Conservation (phyloP, 768 basidiomycete species). For the Agrocybe praecox region DNA sequence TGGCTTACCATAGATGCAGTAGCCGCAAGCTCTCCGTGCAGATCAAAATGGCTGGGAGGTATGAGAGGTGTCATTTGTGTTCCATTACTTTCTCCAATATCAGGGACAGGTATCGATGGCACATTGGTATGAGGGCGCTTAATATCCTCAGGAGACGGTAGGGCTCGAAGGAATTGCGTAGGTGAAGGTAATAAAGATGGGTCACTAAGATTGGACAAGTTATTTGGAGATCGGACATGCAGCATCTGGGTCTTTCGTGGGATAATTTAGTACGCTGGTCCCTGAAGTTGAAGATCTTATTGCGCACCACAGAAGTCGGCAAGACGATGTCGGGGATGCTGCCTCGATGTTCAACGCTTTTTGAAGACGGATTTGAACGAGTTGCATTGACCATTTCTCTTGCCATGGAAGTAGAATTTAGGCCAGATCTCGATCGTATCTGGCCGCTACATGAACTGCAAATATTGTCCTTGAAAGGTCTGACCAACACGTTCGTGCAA, state of each 20-base stretch:
- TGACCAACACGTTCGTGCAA: conserved; percentile 6
- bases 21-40: conserved; percentile 14
- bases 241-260: conserved; percentile 1
- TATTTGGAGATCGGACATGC: background rate
- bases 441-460: conserved; percentile 11
- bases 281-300: background rate
- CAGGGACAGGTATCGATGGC: background rate
- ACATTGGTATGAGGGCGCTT: background rate
- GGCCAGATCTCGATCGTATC: conserved; percentile 3
- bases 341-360: background rate
- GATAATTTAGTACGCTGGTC: background rate
- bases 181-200: background rate
- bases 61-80: background rate
- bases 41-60: conserved; percentile 14
- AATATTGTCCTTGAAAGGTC: conserved; percentile 11
- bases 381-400: background rate
- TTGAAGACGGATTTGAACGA: background rate
- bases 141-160: background rate
- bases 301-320: conserved; percentile 4
- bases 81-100: background rate
- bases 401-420: background rate
- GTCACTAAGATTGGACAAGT: background rate
- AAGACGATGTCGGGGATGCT: background rate
- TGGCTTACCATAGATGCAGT: background rate
- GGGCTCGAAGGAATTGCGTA: background rate